Evolutionary conservation across 2,329 filamentous ascomycete species (phyloP).

Genomic region (Venturia carpophila): DNA sequence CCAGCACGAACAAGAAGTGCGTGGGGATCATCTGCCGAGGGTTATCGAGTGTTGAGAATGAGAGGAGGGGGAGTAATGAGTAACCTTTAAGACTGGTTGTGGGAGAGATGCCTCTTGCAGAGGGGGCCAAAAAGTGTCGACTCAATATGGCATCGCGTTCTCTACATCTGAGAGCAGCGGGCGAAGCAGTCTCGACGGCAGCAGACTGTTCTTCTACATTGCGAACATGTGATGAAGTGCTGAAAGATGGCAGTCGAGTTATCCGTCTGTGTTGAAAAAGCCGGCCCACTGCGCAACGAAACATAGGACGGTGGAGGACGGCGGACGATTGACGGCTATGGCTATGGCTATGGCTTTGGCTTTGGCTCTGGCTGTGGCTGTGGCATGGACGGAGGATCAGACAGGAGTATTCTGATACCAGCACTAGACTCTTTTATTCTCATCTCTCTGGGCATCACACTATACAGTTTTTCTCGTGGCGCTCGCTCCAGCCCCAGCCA

Average conservation of each 20-base stretch:
- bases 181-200: neutral
- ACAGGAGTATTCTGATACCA: too few relatives aligned
- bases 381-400: too few relatives aligned
- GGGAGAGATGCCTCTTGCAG: slow-evolving; percentile 1
- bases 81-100: neutral
- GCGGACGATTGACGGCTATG: too few relatives aligned
- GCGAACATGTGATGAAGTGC: neutral
- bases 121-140: neutral
- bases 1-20: slow-evolving; percentile 62
- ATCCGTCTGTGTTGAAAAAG: neutral
- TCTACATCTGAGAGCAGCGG: neutral
- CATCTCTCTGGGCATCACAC: too few relatives aligned
- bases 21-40: slow-evolving; percentile 49
- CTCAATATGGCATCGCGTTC: neutral
- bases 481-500: neutral
- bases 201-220: neutral
- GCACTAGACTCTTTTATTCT: too few relatives aligned
- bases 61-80: neutral
- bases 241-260: neutral
- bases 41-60: neutral
- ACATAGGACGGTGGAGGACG: neutral
- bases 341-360: neutral
- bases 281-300: neutral
- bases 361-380: too few relatives aligned
- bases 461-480: too few relatives aligned